Percentiles rank a stretch among this genome's conserved stretches.
These are phyloP conservation scores for Cicer judaicum DNA, from an alignment of 306 rosid genomes.

Conservation along the genomic window DNA sequence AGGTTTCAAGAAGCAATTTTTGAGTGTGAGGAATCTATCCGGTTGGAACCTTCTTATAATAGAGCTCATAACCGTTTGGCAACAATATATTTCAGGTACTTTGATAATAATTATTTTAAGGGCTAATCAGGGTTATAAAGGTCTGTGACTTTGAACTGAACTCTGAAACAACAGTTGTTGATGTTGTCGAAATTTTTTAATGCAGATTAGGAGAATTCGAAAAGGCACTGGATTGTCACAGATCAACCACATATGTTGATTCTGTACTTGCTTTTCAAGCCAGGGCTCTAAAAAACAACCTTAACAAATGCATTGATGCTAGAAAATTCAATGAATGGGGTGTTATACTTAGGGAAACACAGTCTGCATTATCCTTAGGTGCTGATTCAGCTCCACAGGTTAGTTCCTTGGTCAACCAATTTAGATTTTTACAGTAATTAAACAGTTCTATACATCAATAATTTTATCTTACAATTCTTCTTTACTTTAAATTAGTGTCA, in stretches of 20 bases:
- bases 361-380: slow-evolving; percentile 68
- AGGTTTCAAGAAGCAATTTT: slow-evolving; percentile 69
- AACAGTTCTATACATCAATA: not conserved
- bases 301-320: slow-evolving; percentile 64
- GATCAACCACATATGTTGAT: slow-evolving; percentile 50
- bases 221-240: slow-evolving; percentile 62
- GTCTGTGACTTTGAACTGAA: too few relatives aligned
- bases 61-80: slow-evolving; percentile 90
- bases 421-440: not conserved
- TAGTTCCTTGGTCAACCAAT: slow-evolving; percentile 18
- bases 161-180: too few relatives aligned
- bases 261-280: slow-evolving; percentile 55
- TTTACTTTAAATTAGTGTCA: not conserved
- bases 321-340: slow-evolving; percentile 68
- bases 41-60: slow-evolving; percentile 71
- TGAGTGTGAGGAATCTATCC: slow-evolving; percentile 73
- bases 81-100: slow-evolving; percentile 78
- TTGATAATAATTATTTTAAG: too few relatives aligned
- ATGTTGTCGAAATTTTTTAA: not conserved
- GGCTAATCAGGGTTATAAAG: too few relatives aligned
- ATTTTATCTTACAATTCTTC: too few relatives aligned
- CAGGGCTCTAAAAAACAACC: slow-evolving; percentile 61
- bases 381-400: slow-evolving; percentile 84
- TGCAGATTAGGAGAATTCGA: slow-evolving; percentile 82
- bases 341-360: slow-evolving; percentile 67